Evolutionary conservation across 75 land plant species (phyloP), one percentile per base, ranked within the genome.

Genomic region (Selaginella moellendorffii): DNA sequence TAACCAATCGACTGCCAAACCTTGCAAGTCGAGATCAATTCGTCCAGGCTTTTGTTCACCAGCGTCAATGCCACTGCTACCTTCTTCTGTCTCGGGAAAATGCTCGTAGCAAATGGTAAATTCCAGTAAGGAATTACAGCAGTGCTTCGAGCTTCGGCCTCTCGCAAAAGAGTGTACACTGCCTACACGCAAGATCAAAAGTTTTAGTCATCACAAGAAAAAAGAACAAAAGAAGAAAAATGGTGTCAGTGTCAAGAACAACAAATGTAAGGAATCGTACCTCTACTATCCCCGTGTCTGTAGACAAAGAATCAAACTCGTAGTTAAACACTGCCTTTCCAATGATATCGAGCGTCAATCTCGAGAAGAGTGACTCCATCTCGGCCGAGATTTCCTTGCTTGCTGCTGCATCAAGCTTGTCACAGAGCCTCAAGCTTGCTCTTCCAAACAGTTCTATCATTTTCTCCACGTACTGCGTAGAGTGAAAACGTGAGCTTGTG

Each of bases 281-380:
- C 91, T 85, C 87, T 31, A 93, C 82, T 63, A 93, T 85, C 30
- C 98, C 89, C 21, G 90, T 76, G 31, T 82, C 95, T 72, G 76
- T 72, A 29, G 90, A 72, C 29, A 93, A 74, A 30, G 98, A 93
- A 80, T 88, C 87, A 80, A 93, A 88, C 26, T 93, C 96, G 71
- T 93, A 93, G 71, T 93, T 93, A 54, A 93, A 93, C 10, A 93
- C 87, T 27, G 98, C 95, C 75, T 88, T 88, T 26, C 98, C 98
- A 72, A 93, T 93, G 24, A 93, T 66, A 74, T 93, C 98, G 66
- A 93, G 76, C 1, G 98, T 88, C 68, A 93, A 74, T 59, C 80
- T 78, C 24, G 98, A 93, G 68, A 93, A 93, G 0, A 87, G 72
- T 2, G 92, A 86, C 56, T 93, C 98, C 96, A 88, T 88, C 64